Percentiles rank a stretch among this genome's conserved stretches.
These are phyloP conservation scores for Echium plantagineum DNA, from an alignment of 257 asterid genomes.

Conservation along the genomic window DNA sequence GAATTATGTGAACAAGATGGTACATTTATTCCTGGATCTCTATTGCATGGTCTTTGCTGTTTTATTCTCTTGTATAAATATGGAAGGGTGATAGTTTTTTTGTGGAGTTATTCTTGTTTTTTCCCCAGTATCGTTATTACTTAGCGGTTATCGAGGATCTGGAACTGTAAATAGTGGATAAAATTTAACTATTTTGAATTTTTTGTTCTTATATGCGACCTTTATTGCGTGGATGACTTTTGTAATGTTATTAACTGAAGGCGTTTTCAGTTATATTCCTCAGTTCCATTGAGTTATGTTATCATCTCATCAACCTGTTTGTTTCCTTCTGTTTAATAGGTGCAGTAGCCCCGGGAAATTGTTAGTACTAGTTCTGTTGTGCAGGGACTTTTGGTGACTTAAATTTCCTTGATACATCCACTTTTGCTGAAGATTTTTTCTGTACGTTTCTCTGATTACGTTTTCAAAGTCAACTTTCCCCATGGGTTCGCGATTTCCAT, in stretches of 20 bases:
- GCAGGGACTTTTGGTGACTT: conserved; percentile 4
- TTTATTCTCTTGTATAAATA: conserved; percentile 9
- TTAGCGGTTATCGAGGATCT: not conserved
- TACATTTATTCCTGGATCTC: conserved; percentile 33
- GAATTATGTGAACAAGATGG: conserved; percentile 10
- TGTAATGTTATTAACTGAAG: not conserved
- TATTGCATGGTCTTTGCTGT: conserved; percentile 12
- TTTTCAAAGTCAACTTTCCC: conserved; percentile 9
- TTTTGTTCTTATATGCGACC: not conserved
- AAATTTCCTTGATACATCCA: not conserved
- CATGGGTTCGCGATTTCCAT: conserved; percentile 72
- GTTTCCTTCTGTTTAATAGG: conserved; percentile 19
- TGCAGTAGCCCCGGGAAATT: conserved; percentile 8
- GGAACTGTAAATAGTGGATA: not conserved
- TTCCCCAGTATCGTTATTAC: not conserved
- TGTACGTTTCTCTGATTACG: conserved; percentile 11
- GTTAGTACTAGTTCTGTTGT: conserved; percentile 13
- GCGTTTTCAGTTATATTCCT: not conserved
- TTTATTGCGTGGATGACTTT: not conserved
- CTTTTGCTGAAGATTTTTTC: conserved; percentile 5
- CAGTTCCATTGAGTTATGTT: not conserved
- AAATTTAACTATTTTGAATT: not conserved
- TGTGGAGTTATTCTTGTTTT: not conserved
- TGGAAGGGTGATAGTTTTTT: too few species aligned
- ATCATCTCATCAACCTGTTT: conserved; percentile 3